These are phyloP conservation scores for Infundibulicybe gibba DNA, from an alignment of 768 basidiomycete genomes.

Conservation along the genomic window DNA sequence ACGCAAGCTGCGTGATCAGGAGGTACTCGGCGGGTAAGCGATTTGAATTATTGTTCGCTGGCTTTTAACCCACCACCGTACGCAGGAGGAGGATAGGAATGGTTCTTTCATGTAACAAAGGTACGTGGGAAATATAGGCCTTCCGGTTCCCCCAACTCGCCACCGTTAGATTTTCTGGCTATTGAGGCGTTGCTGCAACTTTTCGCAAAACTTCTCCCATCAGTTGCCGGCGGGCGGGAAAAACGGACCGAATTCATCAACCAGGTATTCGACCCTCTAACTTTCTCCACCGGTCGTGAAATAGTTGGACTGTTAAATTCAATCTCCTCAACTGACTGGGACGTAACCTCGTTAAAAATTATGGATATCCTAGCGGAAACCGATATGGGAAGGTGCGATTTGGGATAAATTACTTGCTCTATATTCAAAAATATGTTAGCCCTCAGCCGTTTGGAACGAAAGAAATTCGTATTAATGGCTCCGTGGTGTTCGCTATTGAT, in stretches of 20 bases:
- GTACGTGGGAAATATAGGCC: constrained; percentile 20
- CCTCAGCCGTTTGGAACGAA: constrained; percentile 56
- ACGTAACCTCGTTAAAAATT: constrained; percentile 43
- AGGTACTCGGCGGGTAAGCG: constrained; percentile 46
- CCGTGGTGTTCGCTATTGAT: constrained; percentile 30
- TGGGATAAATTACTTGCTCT: background rate
- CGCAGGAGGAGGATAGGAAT: constrained; percentile 43
- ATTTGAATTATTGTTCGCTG: background rate
- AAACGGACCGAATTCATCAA: constrained; percentile 46
- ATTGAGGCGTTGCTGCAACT: constrained; percentile 55
- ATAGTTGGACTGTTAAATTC: constrained; percentile 38
- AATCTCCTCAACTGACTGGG: constrained; percentile 47
- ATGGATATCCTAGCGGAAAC: constrained; percentile 41
- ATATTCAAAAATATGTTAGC: constrained; percentile 23
- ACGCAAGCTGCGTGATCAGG: constrained; percentile 37
- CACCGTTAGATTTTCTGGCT: constrained; percentile 41
- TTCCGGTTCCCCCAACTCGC: background rate
- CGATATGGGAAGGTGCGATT: constrained; percentile 36
- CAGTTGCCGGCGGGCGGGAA: constrained; percentile 29
- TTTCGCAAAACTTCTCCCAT: constrained; percentile 53
- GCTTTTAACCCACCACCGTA: background rate
- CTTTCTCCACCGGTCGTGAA: constrained; percentile 30
- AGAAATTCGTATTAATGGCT: constrained; percentile 32
- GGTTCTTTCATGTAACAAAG: constrained; percentile 43
- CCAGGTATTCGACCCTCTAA: constrained; percentile 41